phyloP scores from a whole-genome alignment of 1,284 basidiomycete genomes.

The Heterobasidion annosum region DNA sequence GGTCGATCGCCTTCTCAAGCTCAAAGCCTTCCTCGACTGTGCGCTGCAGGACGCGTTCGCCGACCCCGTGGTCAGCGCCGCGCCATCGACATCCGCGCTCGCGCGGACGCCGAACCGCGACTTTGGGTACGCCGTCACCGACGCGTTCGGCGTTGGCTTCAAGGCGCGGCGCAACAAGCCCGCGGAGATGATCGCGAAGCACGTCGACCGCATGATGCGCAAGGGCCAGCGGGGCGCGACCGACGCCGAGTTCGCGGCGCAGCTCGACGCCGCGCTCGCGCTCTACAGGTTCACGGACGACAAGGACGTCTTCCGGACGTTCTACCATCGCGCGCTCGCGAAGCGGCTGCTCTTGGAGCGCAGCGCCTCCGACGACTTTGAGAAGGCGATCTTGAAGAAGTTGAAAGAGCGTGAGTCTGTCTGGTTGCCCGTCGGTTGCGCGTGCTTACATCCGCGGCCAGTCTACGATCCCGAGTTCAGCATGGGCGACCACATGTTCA shows the following conservation, averaged over 20 bases:
- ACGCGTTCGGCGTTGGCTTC: conserved; percentile 80
- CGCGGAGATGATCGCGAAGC: conserved; percentile 92
- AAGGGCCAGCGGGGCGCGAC: conserved; percentile 71
- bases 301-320: conserved; percentile 91
- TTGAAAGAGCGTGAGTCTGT: conserved; percentile 69
- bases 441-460: conserved; percentile 15
- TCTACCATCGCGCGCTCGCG: conserved; percentile 86
- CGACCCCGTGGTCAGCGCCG: conserved; percentile 13
- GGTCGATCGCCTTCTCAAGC: conserved; percentile 67
- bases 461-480: conserved; percentile 87
- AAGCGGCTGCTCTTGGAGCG: conserved; percentile 83
- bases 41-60: conserved; percentile 42
- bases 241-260: conserved; percentile 61
- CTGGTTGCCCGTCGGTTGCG: neutral
- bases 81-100: conserved; percentile 16
- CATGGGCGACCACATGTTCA: conserved; percentile 88
- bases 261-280: conserved; percentile 71
- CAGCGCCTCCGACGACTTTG: conserved; percentile 88
- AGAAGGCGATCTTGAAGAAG: conserved; percentile 82
- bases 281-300: conserved; percentile 88
- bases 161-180: conserved; percentile 79
- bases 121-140: conserved; percentile 53
- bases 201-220: conserved; percentile 81
- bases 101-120: conserved; percentile 31
- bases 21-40: conserved; percentile 57